phyloP scores from a whole-genome alignment of 768 basidiomycete genomes.

The Russula earlei region DNA sequence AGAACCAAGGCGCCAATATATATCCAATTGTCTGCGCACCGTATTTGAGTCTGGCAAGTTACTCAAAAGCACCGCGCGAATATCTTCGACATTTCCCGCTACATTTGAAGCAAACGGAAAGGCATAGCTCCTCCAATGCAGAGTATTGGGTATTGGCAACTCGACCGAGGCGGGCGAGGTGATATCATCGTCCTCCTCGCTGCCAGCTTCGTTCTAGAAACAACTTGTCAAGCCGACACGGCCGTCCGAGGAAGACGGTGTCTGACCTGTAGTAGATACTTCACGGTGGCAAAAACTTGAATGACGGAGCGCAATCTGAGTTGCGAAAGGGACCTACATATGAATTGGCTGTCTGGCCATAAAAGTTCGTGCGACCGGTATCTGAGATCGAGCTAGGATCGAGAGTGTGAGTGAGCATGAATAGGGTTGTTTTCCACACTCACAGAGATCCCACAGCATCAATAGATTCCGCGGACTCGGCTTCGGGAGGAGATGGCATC shows the following conservation, averaged over 20 bases:
- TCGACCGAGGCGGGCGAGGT: constrained; percentile 29
- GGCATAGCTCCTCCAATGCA: constrained; percentile 50
- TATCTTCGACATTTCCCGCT: constrained; percentile 33
- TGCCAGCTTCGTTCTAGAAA: constrained; percentile 47
- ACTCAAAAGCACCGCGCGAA: constrained; percentile 37
- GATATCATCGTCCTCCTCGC: constrained; percentile 43
- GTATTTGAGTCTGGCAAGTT: constrained; percentile 35
- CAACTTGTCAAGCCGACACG: constrained; percentile 8
- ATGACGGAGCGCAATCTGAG: constrained; percentile 6
- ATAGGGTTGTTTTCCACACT: constrained; percentile 8
- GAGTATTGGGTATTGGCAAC: constrained; percentile 38
- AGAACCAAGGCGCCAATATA: constrained; percentile 58
- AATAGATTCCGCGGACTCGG: constrained; percentile 45
- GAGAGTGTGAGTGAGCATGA: constrained; percentile 20
- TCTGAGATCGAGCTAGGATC: constrained; percentile 48
- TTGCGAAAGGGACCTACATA: constrained; percentile 40
- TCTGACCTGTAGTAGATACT: constrained; percentile 61
- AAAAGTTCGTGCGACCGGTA: constrained; percentile 54
- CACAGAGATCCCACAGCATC: constrained; percentile 60
- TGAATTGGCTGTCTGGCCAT: constrained; percentile 56
- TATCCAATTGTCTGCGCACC: constrained; percentile 33
- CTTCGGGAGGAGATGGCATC: constrained; percentile 26
- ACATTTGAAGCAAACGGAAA: constrained; percentile 45
- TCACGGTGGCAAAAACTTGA: constrained; percentile 1
- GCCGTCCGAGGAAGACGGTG: constrained; percentile 4